These are phyloP conservation scores for Mediolabrus comicus DNA, from an alignment of 108 stramenopile genomes.

Conservation along the genomic window DNA sequence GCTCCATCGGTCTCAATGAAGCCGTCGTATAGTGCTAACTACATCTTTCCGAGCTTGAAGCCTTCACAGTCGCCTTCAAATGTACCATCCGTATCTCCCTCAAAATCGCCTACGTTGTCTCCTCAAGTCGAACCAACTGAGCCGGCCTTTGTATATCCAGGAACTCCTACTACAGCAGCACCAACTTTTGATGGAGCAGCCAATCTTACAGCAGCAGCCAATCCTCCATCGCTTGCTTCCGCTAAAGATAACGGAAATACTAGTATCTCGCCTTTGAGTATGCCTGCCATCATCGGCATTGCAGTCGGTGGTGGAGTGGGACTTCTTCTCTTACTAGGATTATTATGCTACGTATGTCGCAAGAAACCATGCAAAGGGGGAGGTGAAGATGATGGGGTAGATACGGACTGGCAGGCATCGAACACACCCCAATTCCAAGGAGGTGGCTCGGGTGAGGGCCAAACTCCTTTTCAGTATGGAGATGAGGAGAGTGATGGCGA, in stretches of 20 bases:
- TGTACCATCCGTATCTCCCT: neutral
- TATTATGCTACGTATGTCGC: neutral
- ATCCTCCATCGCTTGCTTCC: neutral
- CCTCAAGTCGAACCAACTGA: too few species aligned
- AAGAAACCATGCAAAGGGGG: neutral
- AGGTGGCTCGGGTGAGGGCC: neutral
- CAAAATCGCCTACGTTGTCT: neutral
- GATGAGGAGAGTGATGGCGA: neutral
- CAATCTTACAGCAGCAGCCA: neutral
- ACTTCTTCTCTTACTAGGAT: neutral
- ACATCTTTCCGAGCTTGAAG: neutral
- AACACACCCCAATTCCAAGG: neutral
- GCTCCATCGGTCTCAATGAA: neutral
- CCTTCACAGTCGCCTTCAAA: neutral
- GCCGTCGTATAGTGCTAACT: neutral
- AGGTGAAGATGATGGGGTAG: constrained; percentile 4
- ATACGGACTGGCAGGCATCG: constrained; percentile 9
- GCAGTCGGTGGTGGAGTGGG: constrained; percentile 11
- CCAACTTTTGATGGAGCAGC: neutral
- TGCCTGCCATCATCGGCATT: neutral
- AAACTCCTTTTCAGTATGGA: neutral
- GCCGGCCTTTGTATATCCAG: too few species aligned
- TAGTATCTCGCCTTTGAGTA: neutral
- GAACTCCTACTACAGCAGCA: neutral
- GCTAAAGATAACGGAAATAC: neutral